Base-by-base conservation (phyloP, 331 rosid species). In the Stylosanthes scabra region DNA sequence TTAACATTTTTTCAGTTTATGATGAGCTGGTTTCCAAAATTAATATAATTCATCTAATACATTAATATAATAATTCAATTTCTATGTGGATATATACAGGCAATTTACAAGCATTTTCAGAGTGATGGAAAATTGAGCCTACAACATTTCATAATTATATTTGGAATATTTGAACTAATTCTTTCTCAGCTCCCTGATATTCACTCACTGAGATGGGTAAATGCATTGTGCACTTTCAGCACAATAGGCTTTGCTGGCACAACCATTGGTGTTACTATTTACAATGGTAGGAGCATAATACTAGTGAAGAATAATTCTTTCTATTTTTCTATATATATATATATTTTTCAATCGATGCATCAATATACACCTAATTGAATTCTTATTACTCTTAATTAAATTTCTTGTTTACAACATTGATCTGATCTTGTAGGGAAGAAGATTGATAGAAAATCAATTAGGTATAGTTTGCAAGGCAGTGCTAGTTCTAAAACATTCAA, bases 131-230 rank as follows among this genome's bases (percentile, higher is more conserved):
- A 70, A 70, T 78, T 91, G 54, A 86, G 79, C 59, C 76, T 91
- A 67, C 97, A 89, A 20, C 90, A 89, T 78, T 89, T 91, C 28
- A 86, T 89, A 62, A 50, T 89, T 47, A 87, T 87, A 87, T 89
- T 89, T 84, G 96, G 96, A 70, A 73, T 82, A 40, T 87, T 84
- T 83, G 90, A 91, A 49, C 87, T 89, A 25, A 3, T 84, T 3
- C 93, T 91, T 20, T 91, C 96, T 72, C 97, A 87, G 83, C 86
- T 89, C 40, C 97, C 92, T 61, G 74, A 89, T 80, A 91, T 91
- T 49, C 96, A 91, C 81, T 85, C 93, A 6, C 70, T 91, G 27
- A 86, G 96, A 84, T 84, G 91, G 93, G 84, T 91, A 3, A 91
- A 91, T 80, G 91, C 90, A 13, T n/a, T 89, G 72, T 89, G 96